A percentile compares a stretch with the other conserved stretches of the same genome.
phyloP scores from a whole-genome alignment of 179 eudicot species.

The Dionaea muscipula region DNA sequence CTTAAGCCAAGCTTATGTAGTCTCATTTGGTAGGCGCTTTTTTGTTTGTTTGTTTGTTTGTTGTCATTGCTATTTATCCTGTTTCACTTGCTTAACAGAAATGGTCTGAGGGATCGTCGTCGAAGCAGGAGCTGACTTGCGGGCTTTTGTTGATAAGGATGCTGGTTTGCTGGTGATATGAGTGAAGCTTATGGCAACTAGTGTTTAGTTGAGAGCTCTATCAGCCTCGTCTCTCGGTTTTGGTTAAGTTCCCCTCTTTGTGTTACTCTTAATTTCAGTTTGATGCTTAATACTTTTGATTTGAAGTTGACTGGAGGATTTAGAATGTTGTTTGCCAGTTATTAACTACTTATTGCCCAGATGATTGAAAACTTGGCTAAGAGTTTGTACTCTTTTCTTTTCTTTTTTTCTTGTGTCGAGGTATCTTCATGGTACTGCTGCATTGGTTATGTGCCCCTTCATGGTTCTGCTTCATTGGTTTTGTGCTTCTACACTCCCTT shows the following conservation, averaged over 20 bases:
- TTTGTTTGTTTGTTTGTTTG: background rate
- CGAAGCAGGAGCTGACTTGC: constrained; percentile 74
- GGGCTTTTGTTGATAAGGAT: constrained; percentile 15
- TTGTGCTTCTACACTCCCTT: constrained; percentile 36
- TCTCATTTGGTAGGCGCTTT: background rate
- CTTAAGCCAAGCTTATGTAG: background rate
- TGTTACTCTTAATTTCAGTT: constrained; percentile 20
- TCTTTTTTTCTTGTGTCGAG: constrained; percentile 72
- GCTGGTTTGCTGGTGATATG: constrained; percentile 30
- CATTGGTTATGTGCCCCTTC: constrained; percentile 36
- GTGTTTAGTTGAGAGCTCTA: constrained; percentile 37
- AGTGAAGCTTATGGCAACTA: constrained; percentile 32
- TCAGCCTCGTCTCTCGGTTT: constrained; percentile 45
- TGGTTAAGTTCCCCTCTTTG: constrained; percentile 69
- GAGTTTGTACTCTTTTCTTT: constrained; percentile 46
- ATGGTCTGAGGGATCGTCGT: constrained; percentile 70
- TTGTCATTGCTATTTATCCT: background rate
- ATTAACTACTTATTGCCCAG: constrained; percentile 14
- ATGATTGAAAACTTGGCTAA: constrained; percentile 34
- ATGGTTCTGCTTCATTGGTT: constrained; percentile 51
- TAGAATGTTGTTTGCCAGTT: constrained; percentile 13
- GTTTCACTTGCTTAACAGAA: constrained; percentile 31
- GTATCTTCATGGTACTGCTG: constrained; percentile 53
- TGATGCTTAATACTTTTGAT: constrained; percentile 24
- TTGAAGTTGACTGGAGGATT: constrained; percentile 20